Conservation (phyloP, 768 basidiomycete genomes). For the Suillus spraguei region DNA sequence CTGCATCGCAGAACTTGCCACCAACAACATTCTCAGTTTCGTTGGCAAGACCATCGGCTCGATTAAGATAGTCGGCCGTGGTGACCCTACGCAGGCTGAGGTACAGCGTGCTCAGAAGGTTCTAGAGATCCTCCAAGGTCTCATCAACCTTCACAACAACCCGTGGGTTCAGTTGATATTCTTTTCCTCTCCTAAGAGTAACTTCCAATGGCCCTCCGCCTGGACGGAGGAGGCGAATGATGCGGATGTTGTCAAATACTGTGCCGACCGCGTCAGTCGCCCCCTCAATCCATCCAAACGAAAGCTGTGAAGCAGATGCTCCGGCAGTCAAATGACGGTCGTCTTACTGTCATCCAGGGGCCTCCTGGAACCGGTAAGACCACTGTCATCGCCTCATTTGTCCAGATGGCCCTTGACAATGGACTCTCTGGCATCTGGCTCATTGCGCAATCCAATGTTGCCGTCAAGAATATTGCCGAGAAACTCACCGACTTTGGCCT, state of each 20-base stretch:
- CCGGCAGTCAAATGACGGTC: slow-evolving; percentile 30
- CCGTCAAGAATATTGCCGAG: slow-evolving; percentile 88
- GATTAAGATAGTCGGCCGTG: slow-evolving; percentile 56
- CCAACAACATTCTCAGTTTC: slow-evolving; percentile 24
- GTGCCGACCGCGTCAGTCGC: slow-evolving; percentile 20
- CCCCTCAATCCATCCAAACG: slow-evolving; percentile 44
- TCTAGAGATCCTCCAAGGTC: slow-evolving; percentile 39
- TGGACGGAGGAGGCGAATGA: slow-evolving; percentile 22
- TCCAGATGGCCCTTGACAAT: slow-evolving; percentile 44
- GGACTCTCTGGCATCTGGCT: slow-evolving; percentile 68
- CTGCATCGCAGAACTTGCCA: slow-evolving; percentile 24
- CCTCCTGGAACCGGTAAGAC: slow-evolving; percentile 78
- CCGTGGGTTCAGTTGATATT: slow-evolving; percentile 43
- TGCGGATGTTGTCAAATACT: slow-evolving; percentile 20
- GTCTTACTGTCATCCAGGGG: slow-evolving; percentile 44
- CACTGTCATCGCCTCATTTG: slow-evolving; percentile 68
- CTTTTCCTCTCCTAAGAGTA: slow-evolving; percentile 24
- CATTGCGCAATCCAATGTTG: slow-evolving; percentile 84
- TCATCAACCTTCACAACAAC: slow-evolving; percentile 28
- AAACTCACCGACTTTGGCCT: slow-evolving; percentile 64
- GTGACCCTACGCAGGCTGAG: slow-evolving; percentile 62
- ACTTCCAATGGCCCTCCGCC: slow-evolving; percentile 42
- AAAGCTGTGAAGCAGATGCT: slow-evolving; percentile 42
- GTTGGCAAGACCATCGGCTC: slow-evolving; percentile 33
- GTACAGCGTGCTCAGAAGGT: slow-evolving; percentile 36